Percentiles rank a stretch among this genome's conserved stretches.
These are phyloP conservation scores for Xylaria sp. DNA, from an alignment of 2,329 filamentous ascomycete genomes.

Conservation along the genomic window DNA sequence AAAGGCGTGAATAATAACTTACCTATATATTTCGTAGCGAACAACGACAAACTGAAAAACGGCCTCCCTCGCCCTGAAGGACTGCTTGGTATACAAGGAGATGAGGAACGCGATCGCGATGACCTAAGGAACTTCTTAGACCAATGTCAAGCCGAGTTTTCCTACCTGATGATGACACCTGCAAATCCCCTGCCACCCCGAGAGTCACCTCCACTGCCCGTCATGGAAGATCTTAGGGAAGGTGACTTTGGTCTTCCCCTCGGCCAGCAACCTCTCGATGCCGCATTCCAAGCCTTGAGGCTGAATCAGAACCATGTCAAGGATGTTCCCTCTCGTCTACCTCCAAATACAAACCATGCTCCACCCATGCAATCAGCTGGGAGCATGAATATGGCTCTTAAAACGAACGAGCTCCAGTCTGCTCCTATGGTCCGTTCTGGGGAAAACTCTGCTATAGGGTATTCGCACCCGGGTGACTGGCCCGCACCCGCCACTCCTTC, in stretches of 20 bases:
- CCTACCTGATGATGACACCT: slow-evolving; percentile 74
- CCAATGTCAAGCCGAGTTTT: slow-evolving; percentile 72
- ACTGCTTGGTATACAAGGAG: slow-evolving; percentile 45
- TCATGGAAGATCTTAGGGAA: slow-evolving; percentile 69
- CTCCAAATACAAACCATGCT: slow-evolving; percentile 63
- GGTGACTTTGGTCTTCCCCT: slow-evolving; percentile 60
- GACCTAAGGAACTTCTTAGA: slow-evolving; percentile 70
- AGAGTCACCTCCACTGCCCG: slow-evolving; percentile 67
- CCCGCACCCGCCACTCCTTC: slow-evolving; percentile 40
- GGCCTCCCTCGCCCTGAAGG: slow-evolving; percentile 57
- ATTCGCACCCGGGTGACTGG: slow-evolving; percentile 48
- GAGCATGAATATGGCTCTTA: slow-evolving; percentile 47
- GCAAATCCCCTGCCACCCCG: slow-evolving; percentile 73
- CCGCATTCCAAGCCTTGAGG: slow-evolving; percentile 49
- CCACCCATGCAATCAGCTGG: slow-evolving; percentile 59
- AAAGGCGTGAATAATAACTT: slow-evolving; percentile 12
- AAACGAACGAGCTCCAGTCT: slow-evolving; percentile 55
- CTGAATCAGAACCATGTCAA: slow-evolving; percentile 67
- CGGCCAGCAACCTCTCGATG: slow-evolving; percentile 55
- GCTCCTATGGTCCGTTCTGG: slow-evolving; percentile 65
- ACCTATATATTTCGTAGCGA: slow-evolving; percentile 50
- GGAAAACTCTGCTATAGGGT: slow-evolving; percentile 58
- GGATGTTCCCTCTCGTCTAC: slow-evolving; percentile 64
- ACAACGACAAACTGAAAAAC: slow-evolving; percentile 54
- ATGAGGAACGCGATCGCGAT: slow-evolving; percentile 58